These are phyloP conservation scores for Trichophyton schoenleinii DNA, from an alignment of 2,329 filamentous ascomycete species.

Conservation along the genomic window DNA sequence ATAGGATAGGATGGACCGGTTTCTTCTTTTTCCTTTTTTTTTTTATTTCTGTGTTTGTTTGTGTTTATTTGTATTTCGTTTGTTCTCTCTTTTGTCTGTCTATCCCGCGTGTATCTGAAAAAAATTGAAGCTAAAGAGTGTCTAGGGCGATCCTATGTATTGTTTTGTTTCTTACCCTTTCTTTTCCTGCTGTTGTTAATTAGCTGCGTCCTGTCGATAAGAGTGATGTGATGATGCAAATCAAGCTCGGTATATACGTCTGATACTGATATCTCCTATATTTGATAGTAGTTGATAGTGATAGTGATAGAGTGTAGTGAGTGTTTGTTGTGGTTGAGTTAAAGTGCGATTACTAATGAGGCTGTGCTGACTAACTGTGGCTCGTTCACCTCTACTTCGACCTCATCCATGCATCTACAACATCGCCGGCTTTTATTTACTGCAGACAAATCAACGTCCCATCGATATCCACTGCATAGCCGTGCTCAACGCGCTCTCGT, in stretches of 20 bases:
- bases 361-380: not conserved
- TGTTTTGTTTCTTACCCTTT: not conserved
- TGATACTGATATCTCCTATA: not conserved
- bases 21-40: conserved; percentile 11
- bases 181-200: not conserved
- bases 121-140: not conserved
- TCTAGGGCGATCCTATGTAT: not conserved
- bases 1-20: not conserved
- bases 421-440: not conserved
- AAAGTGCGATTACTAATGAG: not conserved
- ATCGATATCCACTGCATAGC: not conserved
- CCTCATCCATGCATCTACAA: not conserved
- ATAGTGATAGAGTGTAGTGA: too few species aligned
- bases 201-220: not conserved
- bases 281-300: not conserved
- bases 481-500: not conserved
- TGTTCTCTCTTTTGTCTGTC: conserved; percentile 9
- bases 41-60: not conserved
- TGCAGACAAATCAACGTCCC: too few species aligned
- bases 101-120: conserved; percentile 3
- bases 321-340: not conserved
- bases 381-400: not conserved
- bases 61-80: not conserved
- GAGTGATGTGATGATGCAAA: not conserved
- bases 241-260: not conserved